A percentile compares a stretch with the other conserved stretches of the same genome.
These are phyloP conservation scores for Gossypium arboreum DNA, from an alignment of 345 rosid genomes.

Conservation along the genomic window DNA sequence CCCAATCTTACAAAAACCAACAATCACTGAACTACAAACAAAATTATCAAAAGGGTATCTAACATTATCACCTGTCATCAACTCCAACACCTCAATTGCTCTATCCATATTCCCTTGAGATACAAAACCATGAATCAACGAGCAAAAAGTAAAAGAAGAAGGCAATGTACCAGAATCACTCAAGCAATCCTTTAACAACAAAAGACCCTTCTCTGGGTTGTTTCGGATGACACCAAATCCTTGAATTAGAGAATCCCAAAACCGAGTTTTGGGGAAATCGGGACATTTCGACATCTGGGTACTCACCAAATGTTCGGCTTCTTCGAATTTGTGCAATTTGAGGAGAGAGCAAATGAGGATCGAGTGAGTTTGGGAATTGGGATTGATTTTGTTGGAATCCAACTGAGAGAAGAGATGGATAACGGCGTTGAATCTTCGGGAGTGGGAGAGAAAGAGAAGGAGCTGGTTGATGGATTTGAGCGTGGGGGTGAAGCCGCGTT, in stretches of 20 bases:
- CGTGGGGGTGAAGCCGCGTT: slow-evolving; percentile 52
- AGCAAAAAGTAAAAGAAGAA: slow-evolving; percentile 49
- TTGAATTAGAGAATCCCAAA: slow-evolving; percentile 53
- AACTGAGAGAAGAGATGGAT: slow-evolving; percentile 36
- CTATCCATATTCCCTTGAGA: slow-evolving; percentile 44
- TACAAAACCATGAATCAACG: slow-evolving; percentile 52
- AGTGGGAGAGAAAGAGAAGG: slow-evolving; percentile 38
- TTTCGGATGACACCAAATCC: slow-evolving; percentile 36
- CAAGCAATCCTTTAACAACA: slow-evolving; percentile 42
- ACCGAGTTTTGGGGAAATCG: slow-evolving; percentile 24
- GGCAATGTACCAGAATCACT: slow-evolving; percentile 48
- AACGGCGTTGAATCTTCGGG: slow-evolving; percentile 27
- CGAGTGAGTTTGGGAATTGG: slow-evolving; percentile 38
- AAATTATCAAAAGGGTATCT: slow-evolving; percentile 63
- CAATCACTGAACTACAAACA: slow-evolving; percentile 62
- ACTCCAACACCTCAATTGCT: slow-evolving; percentile 60
- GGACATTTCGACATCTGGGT: slow-evolving; percentile 36
- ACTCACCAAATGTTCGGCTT: slow-evolving; percentile 49
- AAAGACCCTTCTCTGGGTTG: slow-evolving; percentile 49
- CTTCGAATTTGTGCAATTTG: slow-evolving; percentile 50
- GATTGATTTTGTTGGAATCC: slow-evolving; percentile 26
- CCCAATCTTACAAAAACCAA: slow-evolving; percentile 63
- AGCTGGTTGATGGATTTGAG: slow-evolving; percentile 37
- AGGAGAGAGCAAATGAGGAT: slow-evolving; percentile 49
- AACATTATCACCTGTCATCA: slow-evolving; percentile 45